Conservation (phyloP, 768 basidiomycete genomes). For the Phanerodontia chrysosporium region DNA sequence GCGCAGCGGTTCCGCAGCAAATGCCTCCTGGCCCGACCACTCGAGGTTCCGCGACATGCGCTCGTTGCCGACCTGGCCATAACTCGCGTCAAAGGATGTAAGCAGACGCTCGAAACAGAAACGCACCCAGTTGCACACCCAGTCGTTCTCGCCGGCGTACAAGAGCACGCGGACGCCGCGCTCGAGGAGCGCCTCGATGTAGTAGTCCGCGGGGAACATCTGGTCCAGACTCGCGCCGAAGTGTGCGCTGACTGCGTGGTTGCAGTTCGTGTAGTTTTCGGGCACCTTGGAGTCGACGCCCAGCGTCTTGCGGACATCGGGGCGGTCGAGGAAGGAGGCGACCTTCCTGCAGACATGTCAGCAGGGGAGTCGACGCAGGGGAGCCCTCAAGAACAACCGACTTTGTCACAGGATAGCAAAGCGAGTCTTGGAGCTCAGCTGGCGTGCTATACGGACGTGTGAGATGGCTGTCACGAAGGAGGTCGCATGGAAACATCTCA, state of each 20-base stretch:
- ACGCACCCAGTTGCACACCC: conserved; percentile 50
- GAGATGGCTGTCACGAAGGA: conserved; percentile 12
- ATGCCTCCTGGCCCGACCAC: conserved; percentile 54
- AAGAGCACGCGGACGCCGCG: conserved; percentile 48
- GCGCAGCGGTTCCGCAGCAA: conserved; percentile 36
- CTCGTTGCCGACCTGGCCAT: conserved; percentile 48
- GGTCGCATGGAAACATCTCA: neutral
- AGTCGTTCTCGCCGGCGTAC: conserved; percentile 54
- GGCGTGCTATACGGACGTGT: conserved; percentile 41
- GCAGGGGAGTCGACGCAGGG: neutral
- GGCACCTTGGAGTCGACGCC: conserved; percentile 54
- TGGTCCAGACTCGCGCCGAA: conserved; percentile 47
- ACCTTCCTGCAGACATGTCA: conserved; percentile 42
- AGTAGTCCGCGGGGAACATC: conserved; percentile 28
- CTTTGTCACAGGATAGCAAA: conserved; percentile 59
- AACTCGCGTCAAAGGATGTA: neutral
- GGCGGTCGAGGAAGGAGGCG: conserved; percentile 32
- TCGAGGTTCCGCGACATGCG: conserved; percentile 53
- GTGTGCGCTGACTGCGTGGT: conserved; percentile 37
- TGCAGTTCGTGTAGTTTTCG: conserved; percentile 40
- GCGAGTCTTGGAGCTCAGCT: conserved; percentile 62
- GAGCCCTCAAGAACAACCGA: conserved; percentile 15
- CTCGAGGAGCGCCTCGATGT: conserved; percentile 52
- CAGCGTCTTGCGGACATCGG: conserved; percentile 47
- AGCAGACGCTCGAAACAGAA: conserved; percentile 8